Base-by-base conservation (phyloP, 2,329 filamentous ascomycete genomes). In the Dryadomyces sulphureus region DNA sequence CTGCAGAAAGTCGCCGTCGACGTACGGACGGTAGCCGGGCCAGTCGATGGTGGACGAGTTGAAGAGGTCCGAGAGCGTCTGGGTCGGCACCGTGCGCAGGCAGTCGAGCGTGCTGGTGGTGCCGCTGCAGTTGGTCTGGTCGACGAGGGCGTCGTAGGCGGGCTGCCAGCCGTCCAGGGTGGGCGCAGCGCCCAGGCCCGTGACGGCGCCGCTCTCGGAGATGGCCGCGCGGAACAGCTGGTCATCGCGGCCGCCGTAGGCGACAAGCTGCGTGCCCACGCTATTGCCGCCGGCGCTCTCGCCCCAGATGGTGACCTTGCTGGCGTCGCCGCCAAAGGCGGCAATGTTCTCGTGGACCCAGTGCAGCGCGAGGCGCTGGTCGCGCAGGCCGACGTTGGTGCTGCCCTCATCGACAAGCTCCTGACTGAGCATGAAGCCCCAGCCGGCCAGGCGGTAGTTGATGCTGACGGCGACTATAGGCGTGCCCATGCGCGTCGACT, bases 201-300 rank as follows among this genome's bases (percentile, higher is more conserved):
- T 6, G 60, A 57, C 60, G 12, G 70, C 71, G 21, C 66, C 47
- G 44, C 41, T 45, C 20, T 49, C 38, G 9, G n/a, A 70, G 30
- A 78, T 74, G 2, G 64, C 71, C n/a, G 58, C 66, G 6, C 67
- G 62, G 56, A 78, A 79, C 0, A 79, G 61, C 4, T 60, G 59
- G 43, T 77, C 68, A 47, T 76, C 62, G 38, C 67, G 57, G 2
- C 73, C 73, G n/a, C 66, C 67, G 50, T 73, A 74, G 5, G 70
- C 69, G n/a, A 69, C 57, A 8, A 73, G 62, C 45, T 75, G 72
- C 39, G 61, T 60, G 5, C 68, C 67, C 2, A 75, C 64, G 4
- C 63, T 67, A 41, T 64, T 65, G 42, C 60, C 69, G n/a, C 72
- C 72, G 1, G 72, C 71, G 3, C 65, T 70, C 58, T 77, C 68